A percentile compares a stretch with the other conserved stretches of the same genome.
These are phyloP conservation scores for Periconia sp. DNA, from an alignment of 2,329 filamentous ascomycete species.

Conservation along the genomic window DNA sequence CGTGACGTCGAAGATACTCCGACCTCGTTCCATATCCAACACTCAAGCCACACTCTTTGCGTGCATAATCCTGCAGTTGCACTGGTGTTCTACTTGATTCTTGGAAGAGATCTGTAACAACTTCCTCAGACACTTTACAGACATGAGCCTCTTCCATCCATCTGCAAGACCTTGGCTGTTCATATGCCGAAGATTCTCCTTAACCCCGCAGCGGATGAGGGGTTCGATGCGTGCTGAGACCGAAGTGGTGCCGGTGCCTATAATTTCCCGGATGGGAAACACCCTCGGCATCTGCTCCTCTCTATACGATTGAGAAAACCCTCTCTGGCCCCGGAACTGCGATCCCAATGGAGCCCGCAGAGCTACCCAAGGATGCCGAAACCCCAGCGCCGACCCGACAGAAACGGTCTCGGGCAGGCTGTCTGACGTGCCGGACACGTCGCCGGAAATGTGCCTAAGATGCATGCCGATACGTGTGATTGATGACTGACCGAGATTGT, in stretches of 20 bases:
- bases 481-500: not conserved
- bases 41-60: too few relatives aligned
- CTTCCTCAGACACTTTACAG: too few relatives aligned
- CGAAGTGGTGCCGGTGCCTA: constrained; percentile 17
- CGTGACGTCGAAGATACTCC: constrained; percentile 1
- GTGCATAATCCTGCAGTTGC: too few relatives aligned
- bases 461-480: not conserved
- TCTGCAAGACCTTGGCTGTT: too few relatives aligned
- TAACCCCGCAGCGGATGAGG: constrained; percentile 10
- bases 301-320: not conserved
- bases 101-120: too few relatives aligned
- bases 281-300: constrained; percentile 1
- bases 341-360: constrained; percentile 17
- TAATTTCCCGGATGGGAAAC: constrained; percentile 20
- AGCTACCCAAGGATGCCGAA: constrained; percentile 11
- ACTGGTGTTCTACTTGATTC: too few relatives aligned
- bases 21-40: too few relatives aligned
- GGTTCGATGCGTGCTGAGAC: too few relatives aligned
- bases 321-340: not conserved
- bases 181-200: constrained; percentile 10
- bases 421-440: constrained; percentile 56
- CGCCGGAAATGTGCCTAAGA: constrained; percentile 55
- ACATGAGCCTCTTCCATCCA: too few relatives aligned
- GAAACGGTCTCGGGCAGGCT: constrained; percentile 50
- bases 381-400: constrained; percentile 10